Evolutionary conservation across 208 protist genomes (phyloP).

Genomic region (Crithidia thermophila): DNA sequence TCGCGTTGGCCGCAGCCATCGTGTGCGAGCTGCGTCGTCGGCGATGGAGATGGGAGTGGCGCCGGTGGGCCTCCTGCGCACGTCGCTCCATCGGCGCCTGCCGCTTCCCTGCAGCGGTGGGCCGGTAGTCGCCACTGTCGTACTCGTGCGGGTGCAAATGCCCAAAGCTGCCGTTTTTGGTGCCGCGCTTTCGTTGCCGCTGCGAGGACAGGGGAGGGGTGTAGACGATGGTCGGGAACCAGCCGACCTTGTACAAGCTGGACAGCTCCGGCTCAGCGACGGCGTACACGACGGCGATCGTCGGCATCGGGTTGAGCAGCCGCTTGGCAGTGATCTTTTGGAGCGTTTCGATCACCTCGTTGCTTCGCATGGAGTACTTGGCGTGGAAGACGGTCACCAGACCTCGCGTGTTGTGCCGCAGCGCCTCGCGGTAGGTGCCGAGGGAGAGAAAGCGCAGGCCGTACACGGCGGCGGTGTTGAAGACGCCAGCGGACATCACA

Average conservation of each 20-base stretch:
- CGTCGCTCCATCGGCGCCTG: background rate
- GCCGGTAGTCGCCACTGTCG: background rate
- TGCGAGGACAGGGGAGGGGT: conserved; percentile 38
- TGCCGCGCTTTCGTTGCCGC: background rate
- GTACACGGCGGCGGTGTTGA: conserved; percentile 28
- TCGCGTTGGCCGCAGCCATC: no score
- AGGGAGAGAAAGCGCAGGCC: conserved; percentile 54
- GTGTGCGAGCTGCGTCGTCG: background rate
- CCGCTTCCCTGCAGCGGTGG: background rate
- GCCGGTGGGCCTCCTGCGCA: background rate
- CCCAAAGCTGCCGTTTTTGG: background rate
- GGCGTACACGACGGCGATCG: conserved; percentile 76
- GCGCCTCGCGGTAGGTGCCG: conserved; percentile 46
- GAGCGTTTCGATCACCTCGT: conserved; percentile 56
- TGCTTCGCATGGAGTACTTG: conserved; percentile 73
- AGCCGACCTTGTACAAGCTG: conserved; percentile 71
- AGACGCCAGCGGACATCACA: conserved; percentile 21
- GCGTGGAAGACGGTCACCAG: conserved; percentile 86
- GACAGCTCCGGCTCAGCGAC: conserved; percentile 87
- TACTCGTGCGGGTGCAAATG: background rate
- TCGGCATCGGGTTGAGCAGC: conserved; percentile 67
- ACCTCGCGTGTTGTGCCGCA: conserved; percentile 54
- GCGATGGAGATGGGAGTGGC: conserved; percentile 9
- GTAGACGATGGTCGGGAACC: conserved; percentile 88
- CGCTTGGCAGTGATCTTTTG: conserved; percentile 55